These are phyloP conservation scores for Stereum hirsutum DNA, from an alignment of 1,284 basidiomycete species.

Conservation along the genomic window DNA sequence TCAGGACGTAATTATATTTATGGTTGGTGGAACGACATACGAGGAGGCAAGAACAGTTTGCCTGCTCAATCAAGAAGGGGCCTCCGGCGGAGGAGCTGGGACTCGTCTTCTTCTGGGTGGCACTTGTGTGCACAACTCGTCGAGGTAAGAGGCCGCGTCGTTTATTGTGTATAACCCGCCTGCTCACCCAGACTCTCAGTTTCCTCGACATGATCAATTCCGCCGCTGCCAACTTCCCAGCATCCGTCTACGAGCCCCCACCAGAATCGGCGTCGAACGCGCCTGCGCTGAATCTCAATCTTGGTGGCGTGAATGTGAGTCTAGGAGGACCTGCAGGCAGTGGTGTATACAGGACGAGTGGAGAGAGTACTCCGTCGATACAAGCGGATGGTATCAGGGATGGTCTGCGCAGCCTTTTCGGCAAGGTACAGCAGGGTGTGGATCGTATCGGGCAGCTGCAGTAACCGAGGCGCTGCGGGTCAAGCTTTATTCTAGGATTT, in stretches of 20 bases:
- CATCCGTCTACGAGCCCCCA: constrained; percentile 61
- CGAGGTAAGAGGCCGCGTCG: constrained; percentile 45
- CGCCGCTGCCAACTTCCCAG: constrained; percentile 51
- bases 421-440: constrained; percentile 83
- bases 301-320: constrained; percentile 86
- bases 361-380: constrained; percentile 62
- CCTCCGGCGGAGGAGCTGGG: constrained; percentile 31
- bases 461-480: too few relatives aligned
- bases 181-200: constrained; percentile 24
- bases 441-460: constrained; percentile 57
- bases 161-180: constrained; percentile 5
- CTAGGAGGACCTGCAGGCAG: constrained; percentile 78
- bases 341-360: constrained; percentile 74
- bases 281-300: constrained; percentile 77
- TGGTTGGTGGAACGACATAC: constrained; percentile 91
- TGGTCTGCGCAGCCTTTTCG: constrained; percentile 79
- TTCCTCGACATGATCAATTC: constrained; percentile 69
- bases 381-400: constrained; percentile 80
- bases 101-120: constrained; percentile 82
- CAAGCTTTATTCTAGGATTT: too few relatives aligned
- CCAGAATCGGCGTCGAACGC: constrained; percentile 58
- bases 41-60: constrained; percentile 84
- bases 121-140: constrained; percentile 89
- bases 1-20: constrained; percentile 92
- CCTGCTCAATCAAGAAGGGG: constrained; percentile 75